Base-by-base conservation (phyloP, 169 alveolate species). In the Theileria orientalis region DNA sequence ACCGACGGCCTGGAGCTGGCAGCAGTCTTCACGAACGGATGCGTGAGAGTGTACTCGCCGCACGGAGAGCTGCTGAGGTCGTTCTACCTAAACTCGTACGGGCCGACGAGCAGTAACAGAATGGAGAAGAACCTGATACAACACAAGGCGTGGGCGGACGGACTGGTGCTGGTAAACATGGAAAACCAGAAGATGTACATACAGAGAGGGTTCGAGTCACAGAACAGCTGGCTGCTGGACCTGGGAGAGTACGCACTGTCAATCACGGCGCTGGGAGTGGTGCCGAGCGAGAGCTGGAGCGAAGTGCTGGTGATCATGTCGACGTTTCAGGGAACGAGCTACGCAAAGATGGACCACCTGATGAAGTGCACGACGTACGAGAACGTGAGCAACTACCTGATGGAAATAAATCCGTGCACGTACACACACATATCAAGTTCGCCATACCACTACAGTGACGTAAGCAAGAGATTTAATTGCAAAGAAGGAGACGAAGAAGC, bases 41-140 rank as follows among this genome's bases (percentile, higher is more conserved):
- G 83, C 68, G 83, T 78, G n/a, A 57, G 86, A 30, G 86, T 78
- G 19, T 69, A 64, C 51, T 78, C 86, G 9, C 74, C 83, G 6
- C 68, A 78, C 41, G 86, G 86, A 25, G 86, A 78, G 47, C 63
- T 62, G 37, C 19, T 78, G 68, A 67, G 63, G 37, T 44, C 73
- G 62, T 78, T 69, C 46, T 60, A 78, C 64, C 76, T 78, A n/a
- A 47, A 41, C 23, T 32, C 60, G 8, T 64, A 46, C 47, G 74
- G 74, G 27, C 40, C 16, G 8, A n/a, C 71, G 29, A 30, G 35
- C 21, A 47, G 54, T 19, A 46, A 29, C 32, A 5, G 40, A 23
- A 27, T 78, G n/a, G 86, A 69, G 44, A 29, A 41, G 0, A 40
- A 49, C 32, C 25, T 69, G 52, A 74, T 69, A 21, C 47, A 49